Conservation (phyloP, 2,329 filamentous ascomycete genomes). For the Geosmithia flava region DNA sequence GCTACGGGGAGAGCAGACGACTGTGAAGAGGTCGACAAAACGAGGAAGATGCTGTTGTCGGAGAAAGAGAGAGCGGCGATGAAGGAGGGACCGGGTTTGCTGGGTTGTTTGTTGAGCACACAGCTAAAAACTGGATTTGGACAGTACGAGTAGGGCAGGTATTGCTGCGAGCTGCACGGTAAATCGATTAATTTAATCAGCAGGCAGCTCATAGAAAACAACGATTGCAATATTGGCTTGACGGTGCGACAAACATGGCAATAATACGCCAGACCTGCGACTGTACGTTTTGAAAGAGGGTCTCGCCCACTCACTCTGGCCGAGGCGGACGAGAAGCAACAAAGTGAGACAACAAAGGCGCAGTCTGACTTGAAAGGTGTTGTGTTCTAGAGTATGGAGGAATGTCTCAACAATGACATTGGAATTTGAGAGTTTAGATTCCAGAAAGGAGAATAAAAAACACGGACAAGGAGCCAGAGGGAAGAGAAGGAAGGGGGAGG, state of each 20-base stretch:
- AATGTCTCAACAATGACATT: neutral
- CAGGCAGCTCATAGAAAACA: neutral
- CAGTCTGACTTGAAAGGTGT: neutral
- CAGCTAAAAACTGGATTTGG: neutral
- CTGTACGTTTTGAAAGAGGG: neutral
- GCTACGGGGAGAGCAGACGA: neutral
- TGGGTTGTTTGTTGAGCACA: too few species aligned
- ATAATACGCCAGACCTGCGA: neutral
- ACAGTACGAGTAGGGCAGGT: neutral
- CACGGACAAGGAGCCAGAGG: neutral
- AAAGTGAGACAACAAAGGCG: neutral
- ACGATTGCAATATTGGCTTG: neutral
- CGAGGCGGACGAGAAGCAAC: too few species aligned
- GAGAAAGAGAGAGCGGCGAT: neutral
- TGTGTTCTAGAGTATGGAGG: neutral
- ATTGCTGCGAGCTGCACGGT: neutral
- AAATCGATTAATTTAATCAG: neutral
- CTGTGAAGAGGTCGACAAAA: neutral
- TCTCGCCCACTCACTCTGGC: neutral
- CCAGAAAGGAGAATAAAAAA: neutral
- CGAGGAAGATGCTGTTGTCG: neutral
- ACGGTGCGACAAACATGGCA: neutral
- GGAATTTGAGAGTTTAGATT: neutral
- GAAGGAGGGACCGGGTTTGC: too few species aligned
- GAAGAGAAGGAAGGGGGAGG: neutral